Conservation (phyloP, 2,329 filamentous ascomycete species). For the Fusarium sp. region DNA sequence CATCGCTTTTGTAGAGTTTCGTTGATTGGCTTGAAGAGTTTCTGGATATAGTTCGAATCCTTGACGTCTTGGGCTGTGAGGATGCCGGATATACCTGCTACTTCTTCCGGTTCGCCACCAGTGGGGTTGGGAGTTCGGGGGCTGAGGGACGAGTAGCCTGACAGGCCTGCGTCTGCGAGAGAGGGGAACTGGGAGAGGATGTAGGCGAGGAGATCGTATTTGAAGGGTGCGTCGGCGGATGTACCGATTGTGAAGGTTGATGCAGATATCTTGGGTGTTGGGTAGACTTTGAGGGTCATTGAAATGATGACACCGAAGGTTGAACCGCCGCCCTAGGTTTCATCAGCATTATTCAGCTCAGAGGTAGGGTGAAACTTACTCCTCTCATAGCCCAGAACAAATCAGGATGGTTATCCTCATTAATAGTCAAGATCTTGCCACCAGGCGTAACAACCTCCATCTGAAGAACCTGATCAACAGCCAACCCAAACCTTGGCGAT, state of each 20-base stretch:
- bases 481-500: slow-evolving; percentile 66
- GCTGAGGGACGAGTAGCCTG: slow-evolving; percentile 59
- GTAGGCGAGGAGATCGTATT: slow-evolving; percentile 60
- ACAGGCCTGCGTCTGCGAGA: slow-evolving; percentile 62
- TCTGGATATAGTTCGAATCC: slow-evolving; percentile 40
- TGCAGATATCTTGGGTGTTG: slow-evolving; percentile 51
- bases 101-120: slow-evolving; percentile 44
- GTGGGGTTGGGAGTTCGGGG: slow-evolving; percentile 50
- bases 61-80: slow-evolving; percentile 53
- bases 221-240: slow-evolving; percentile 48
- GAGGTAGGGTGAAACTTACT: slow-evolving; percentile 49
- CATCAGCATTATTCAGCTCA: not conserved
- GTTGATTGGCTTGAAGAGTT: slow-evolving; percentile 51
- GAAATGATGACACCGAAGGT: slow-evolving; percentile 71
- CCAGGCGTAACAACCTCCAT: slow-evolving; percentile 65
- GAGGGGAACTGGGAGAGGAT: slow-evolving; percentile 59
- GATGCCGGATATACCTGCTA: slow-evolving; percentile 51
- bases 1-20: slow-evolving; percentile 53
- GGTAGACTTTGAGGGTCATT: slow-evolving; percentile 65
- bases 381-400: slow-evolving; percentile 74
- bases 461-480: slow-evolving; percentile 69
- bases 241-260: slow-evolving; percentile 41
- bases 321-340: slow-evolving; percentile 63
- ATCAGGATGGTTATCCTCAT: slow-evolving; percentile 64
- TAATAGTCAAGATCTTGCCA: slow-evolving; percentile 62